A percentile compares a stretch with the other conserved stretches of the same genome.
Evolutionary conservation across 108 stramenopile species (phyloP).

Genomic region (Conticribra weissflogii): DNA sequence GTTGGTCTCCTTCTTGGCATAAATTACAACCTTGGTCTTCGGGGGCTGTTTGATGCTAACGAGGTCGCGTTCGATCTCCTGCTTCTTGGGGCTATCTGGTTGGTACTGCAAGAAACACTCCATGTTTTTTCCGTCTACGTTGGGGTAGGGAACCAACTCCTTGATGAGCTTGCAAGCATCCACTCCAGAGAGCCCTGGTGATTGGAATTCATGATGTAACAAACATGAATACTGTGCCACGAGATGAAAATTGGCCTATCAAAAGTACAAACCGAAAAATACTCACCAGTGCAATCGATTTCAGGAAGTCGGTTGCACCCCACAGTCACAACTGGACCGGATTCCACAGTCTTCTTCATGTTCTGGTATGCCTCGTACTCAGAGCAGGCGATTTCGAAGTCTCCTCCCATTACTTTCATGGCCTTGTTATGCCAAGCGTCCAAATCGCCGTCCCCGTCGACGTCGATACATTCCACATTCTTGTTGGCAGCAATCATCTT

Average conservation of each 20-base stretch:
- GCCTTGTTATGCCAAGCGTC: background rate
- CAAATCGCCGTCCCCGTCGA: background rate
- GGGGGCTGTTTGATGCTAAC: too few species aligned
- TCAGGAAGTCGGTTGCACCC: background rate
- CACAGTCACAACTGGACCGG: background rate
- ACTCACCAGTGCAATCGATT: background rate
- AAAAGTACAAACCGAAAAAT: background rate
- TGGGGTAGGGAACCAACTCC: background rate
- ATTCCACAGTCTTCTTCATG: background rate
- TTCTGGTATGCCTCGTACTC: background rate
- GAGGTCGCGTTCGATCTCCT: too few species aligned
- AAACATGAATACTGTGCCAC: background rate
- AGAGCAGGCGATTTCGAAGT: background rate
- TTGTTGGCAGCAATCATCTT: background rate
- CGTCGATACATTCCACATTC: background rate
- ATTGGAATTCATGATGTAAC: background rate
- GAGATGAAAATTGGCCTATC: background rate
- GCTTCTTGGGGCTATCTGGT: background rate
- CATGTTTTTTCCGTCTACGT: background rate
- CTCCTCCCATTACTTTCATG: background rate
- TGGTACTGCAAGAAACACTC: background rate
- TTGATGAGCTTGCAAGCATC: background rate
- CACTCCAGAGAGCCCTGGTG: background rate
- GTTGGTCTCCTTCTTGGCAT: too few species aligned
- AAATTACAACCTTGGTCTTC: too few species aligned